Base-by-base conservation (phyloP, 2,329 filamentous ascomycete genomes). In the Eutypella sp. region DNA sequence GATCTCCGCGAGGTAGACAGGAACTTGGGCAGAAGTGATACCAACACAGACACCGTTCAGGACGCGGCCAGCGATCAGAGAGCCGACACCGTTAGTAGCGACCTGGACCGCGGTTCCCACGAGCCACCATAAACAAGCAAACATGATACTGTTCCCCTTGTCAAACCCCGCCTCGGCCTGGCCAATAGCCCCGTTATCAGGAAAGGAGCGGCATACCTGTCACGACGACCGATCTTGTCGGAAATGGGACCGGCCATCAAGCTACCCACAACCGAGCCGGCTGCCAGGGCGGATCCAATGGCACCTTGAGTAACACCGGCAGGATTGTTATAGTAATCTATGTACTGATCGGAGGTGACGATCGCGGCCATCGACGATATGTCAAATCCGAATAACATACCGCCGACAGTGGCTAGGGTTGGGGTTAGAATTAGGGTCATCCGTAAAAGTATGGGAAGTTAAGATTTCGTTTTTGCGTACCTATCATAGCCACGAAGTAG, bases 1-100 rank as follows among this genome's bases (percentile, higher is more conserved):
- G 24, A 87, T 72, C 60, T 87, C 84, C 19, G 81, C 76, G 19
- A 86, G 76, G 58, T 86, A 87, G 25, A 86, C 81, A 3, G 82
- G 81, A 2, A 84, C 82, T 57, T 85, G 81, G 3, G 81, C 79
- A 31, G 79, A 84, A 49, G 78, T 82, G 58, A 85, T 82, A 54
- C 83, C 83, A 44, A 86, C 81, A 42, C 77, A 75, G 37, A 86
- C 62, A 45, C 83, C 83, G 55, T 82, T 84, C 59, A 87, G 73
- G 50, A 84, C 68, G 41, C 76, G 73, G 6, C 76, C 76, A 18
- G 69, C 73, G 41, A 78, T 73, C 7, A 84, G 58, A 47, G 78
- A 73, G 4, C 67, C 71, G 33, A 84, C 64, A 45, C 82, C 78
- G 55, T 79, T 75, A 2, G 79, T 71, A 8, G 81, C 75, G 47